Evolutionary conservation across 2,329 filamentous ascomycete genomes (phyloP).

Genomic region (Pseudogymnoascus sp.): DNA sequence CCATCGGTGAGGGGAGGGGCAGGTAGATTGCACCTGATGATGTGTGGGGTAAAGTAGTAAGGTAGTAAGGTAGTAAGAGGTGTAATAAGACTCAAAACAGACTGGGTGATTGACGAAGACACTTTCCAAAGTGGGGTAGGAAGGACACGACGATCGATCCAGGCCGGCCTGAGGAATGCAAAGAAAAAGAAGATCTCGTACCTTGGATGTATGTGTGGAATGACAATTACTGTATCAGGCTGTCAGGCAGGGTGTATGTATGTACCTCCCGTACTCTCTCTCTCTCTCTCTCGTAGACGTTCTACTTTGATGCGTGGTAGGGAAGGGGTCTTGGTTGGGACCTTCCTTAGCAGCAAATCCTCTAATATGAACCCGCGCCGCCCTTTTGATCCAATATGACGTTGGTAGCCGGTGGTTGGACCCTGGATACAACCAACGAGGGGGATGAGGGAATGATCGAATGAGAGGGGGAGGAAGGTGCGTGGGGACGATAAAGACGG

Average conservation of each 20-base stretch:
- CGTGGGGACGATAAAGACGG: neutral
- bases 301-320: too few relatives aligned
- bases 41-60: neutral
- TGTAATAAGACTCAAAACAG: neutral
- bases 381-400: neutral
- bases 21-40: neutral
- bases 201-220: neutral
- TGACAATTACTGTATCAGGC: neutral
- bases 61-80: neutral
- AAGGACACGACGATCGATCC: neutral
- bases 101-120: neutral
- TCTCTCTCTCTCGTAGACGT: too few relatives aligned
- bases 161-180: neutral
- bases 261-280: too few relatives aligned
- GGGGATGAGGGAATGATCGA: neutral
- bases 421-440: neutral
- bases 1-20: neutral
- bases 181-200: constrained; percentile 1
- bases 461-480: neutral
- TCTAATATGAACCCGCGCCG: neutral
- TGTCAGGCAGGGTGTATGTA: neutral
- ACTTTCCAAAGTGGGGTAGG: neutral
- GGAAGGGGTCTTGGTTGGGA: too few relatives aligned
- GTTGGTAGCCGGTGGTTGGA: neutral
- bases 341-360: neutral